A percentile compares a stretch with the other conserved stretches of the same genome.
Evolutionary conservation across 495 filamentous ascomycete species (phyloP).

Genomic region (Neurospora hispaniola): DNA sequence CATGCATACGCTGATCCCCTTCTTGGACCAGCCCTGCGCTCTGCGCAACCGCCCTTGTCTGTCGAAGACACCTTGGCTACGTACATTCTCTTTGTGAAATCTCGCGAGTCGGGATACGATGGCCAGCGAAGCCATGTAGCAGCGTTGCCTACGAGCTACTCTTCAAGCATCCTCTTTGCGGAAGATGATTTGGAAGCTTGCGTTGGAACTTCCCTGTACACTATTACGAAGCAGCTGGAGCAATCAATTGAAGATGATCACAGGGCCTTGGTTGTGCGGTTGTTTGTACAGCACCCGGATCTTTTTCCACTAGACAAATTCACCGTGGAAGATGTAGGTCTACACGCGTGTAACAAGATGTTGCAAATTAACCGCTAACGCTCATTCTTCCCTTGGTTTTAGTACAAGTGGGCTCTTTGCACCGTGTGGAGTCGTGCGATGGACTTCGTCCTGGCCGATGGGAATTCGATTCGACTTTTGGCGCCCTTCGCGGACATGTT

Average conservation of each 20-base stretch:
- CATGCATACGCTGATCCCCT: slow-evolving; percentile 24
- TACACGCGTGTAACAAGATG: slow-evolving; percentile 10
- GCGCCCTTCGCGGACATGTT: slow-evolving; percentile 24
- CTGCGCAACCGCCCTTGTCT: slow-evolving; percentile 20
- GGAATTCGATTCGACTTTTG: slow-evolving; percentile 19
- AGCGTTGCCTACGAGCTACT: slow-evolving; percentile 21
- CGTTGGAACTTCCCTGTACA: slow-evolving; percentile 21
- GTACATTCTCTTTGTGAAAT: slow-evolving; percentile 23
- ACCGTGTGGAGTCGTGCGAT: slow-evolving; percentile 24
- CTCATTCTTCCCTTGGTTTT: slow-evolving; percentile 3
- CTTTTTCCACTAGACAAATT: slow-evolving; percentile 22
- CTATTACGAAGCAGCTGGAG: slow-evolving; percentile 20
- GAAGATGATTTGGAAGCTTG: slow-evolving; percentile 23
- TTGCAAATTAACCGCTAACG: slow-evolving; percentile 12
- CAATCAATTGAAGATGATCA: slow-evolving; percentile 19
- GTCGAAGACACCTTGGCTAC: slow-evolving; percentile 22
- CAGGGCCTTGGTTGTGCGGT: slow-evolving; percentile 13
- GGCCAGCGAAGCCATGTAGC: slow-evolving; percentile 20
- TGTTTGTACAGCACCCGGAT: slow-evolving; percentile 20
- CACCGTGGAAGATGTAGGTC: slow-evolving; percentile 21
- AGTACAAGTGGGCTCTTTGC: slow-evolving; percentile 26
- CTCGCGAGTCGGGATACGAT: slow-evolving; percentile 22
- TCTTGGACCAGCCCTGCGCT: slow-evolving; percentile 21
- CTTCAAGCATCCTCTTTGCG: slow-evolving; percentile 22
- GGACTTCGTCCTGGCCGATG: slow-evolving; percentile 22